phyloP scores from a whole-genome alignment of 306 rosid genomes.

The Alnus rubra region DNA sequence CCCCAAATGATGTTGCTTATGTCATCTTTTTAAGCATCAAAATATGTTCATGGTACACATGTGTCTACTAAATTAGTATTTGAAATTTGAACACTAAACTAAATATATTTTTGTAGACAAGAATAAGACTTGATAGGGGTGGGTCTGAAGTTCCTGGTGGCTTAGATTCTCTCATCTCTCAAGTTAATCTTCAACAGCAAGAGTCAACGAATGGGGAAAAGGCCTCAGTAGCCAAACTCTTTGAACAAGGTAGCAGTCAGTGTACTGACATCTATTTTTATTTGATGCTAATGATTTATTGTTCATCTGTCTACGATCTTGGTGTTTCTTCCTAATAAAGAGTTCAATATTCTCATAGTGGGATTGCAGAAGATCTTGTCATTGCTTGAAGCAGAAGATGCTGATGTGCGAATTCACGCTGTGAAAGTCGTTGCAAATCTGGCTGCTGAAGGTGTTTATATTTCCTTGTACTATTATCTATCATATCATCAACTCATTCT shows the following conservation, averaged over 20 bases:
- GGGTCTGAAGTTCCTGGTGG: constrained; percentile 53
- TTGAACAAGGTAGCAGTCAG: constrained; percentile 81
- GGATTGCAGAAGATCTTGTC: constrained; percentile 98
- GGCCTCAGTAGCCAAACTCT: constrained; percentile 93
- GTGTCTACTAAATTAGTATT: constrained; percentile 8
- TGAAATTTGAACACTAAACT: constrained; percentile 19
- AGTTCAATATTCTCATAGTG: constrained; percentile 50
- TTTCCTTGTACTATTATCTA: background rate
- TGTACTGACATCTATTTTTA: constrained; percentile 18
- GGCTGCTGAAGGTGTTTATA: constrained; percentile 90
- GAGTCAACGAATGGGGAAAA: constrained; percentile 78
- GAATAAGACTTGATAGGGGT: constrained; percentile 53
- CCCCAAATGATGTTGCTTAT: background rate
- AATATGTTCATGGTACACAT: constrained; percentile 21
- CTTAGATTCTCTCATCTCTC: constrained; percentile 66
- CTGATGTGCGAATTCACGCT: constrained; percentile 92
- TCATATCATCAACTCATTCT: constrained; percentile 24
- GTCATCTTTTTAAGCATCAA: background rate
- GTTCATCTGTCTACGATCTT: constrained; percentile 16
- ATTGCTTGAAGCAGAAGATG: constrained; percentile 94
- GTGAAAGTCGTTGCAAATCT: constrained; percentile 99
- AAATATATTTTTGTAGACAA: constrained; percentile 54
- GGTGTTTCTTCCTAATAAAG: constrained; percentile 32
- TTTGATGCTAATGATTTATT: constrained; percentile 16
- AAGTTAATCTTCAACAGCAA: constrained; percentile 61